Conservation (phyloP, 768 basidiomycete species). For the Daedaleopsis sinensis region DNA sequence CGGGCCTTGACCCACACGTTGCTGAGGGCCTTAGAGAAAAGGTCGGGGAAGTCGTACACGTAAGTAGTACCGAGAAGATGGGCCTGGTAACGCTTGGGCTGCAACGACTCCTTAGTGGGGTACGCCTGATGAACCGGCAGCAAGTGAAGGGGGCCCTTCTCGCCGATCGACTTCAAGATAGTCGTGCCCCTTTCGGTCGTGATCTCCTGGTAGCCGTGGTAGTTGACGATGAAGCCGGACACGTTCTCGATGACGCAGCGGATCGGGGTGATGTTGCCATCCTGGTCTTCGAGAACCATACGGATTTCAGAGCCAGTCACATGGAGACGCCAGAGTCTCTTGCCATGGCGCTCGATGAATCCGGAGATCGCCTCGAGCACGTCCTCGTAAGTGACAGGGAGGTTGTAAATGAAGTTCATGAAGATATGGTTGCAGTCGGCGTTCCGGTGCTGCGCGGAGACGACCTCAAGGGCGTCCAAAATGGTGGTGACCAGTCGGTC, state of each 20-base stretch:
- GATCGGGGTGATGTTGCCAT: constrained; percentile 94
- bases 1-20: constrained; percentile 87
- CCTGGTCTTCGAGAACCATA: constrained; percentile 90
- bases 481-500: constrained; percentile 94
- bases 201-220: constrained; percentile 97
- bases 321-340: constrained; percentile 96
- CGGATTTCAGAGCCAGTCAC: constrained; percentile 98
- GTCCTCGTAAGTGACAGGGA: constrained; percentile 94
- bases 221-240: constrained; percentile 98
- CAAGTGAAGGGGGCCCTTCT: constrained; percentile 94
- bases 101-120: constrained; percentile 96
- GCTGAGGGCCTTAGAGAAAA: constrained; percentile 96
- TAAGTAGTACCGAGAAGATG: constrained; percentile 98
- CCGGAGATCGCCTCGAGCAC: constrained; percentile 97
- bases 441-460: constrained; percentile 85
- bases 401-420: constrained; percentile 98
- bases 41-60: constrained; percentile 98
- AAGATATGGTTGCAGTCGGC: constrained; percentile 99
- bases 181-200: constrained; percentile 93
- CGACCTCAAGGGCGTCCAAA: constrained; percentile 93
- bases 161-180: constrained; percentile 97
- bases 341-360: constrained; percentile 98
- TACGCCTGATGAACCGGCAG: constrained; percentile 94
- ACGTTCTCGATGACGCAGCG: constrained; percentile 99
- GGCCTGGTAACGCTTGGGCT: constrained; percentile 98